phyloP scores from a whole-genome alignment of 257 asterid species.

The Penstemon eatonii region DNA sequence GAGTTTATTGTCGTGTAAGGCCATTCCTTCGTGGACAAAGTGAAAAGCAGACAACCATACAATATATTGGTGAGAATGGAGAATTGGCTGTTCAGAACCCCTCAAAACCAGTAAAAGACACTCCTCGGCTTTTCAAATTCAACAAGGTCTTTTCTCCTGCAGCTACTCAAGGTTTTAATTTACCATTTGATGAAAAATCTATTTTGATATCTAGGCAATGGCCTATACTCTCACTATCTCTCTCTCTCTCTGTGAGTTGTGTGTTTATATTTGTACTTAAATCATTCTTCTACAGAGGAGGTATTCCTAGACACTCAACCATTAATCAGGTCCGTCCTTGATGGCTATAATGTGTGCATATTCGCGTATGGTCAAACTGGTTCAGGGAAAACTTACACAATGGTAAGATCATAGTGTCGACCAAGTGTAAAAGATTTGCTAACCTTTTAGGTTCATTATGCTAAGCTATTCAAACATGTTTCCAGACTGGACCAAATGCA shows the following conservation, averaged over 20 bases:
- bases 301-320: conserved; percentile 89
- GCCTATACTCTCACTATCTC: neutral
- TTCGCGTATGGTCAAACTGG: conserved; percentile 99
- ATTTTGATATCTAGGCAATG: conserved; percentile 3
- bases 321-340: conserved; percentile 88
- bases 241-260: neutral
- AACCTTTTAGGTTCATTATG: conserved; percentile 20
- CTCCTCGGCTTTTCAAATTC: conserved; percentile 86
- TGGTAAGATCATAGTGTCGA: conserved; percentile 49
- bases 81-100: conserved; percentile 84
- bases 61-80: conserved; percentile 90
- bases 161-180: conserved; percentile 71
- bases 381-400: conserved; percentile 93
- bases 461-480: conserved; percentile 26
- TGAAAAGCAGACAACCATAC: conserved; percentile 66
- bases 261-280: conserved; percentile 4
- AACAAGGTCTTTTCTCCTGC: conserved; percentile 83
- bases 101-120: conserved; percentile 81
- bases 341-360: conserved; percentile 92
- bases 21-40: conserved; percentile 83
- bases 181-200: conserved; percentile 13
- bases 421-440: conserved; percentile 8
- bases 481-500: conserved; percentile 78
- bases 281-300: conserved; percentile 57
- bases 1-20: conserved; percentile 92